Evolutionary conservation across 495 filamentous ascomycete species (phyloP), one percentile per base, ranked within the genome.

Genomic region (Hypoxylon lienhwacheense): DNA sequence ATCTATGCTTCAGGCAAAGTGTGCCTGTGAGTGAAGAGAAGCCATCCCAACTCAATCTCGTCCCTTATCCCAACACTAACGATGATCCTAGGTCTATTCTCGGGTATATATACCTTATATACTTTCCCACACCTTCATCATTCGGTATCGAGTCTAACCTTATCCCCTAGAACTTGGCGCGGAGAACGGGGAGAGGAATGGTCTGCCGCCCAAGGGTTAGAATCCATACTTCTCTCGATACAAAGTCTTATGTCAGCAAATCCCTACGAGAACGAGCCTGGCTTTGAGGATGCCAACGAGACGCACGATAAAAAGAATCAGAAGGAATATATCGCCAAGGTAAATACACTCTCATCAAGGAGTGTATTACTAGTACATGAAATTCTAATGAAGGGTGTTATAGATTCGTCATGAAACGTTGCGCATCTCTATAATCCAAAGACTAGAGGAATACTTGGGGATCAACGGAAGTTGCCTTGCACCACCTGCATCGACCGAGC

Each of bases 211-310:
- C 93, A 97, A 66, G 91, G 93, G 12, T 75, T 98, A 3, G 93
- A 98, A 67, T 97, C 93, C 0, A 88, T 97, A 40, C 69, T 98
- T 22, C 82, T 97, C 22, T 97, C 93, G 4, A 97, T 98, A 44
- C 93, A 98, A 68, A 96, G 90, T 63, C 75, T 98, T 20, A 91
- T 98, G 85, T 95, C 90, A 1, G 71, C 82, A 16, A 96, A 97
- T 66, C 93, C 93, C 0, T 98, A 96, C 69, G 89, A 93, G 68
- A 95, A 97, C 59, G 93, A 98, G 65, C 93, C 93, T 12, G 93
- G 93, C 6, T 96, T 87, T 59, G 93, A 97, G 60, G 79, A 86
- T 42, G 81, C 84, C 14, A 84, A 83, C 24, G 78, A 81, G 15
- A 69, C 75, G 2, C 70, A 77, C 7, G 87, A 96, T 64, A 85